Base-by-base conservation (phyloP, 2,329 filamentous ascomycete genomes). In the Diplodia intermedia region DNA sequence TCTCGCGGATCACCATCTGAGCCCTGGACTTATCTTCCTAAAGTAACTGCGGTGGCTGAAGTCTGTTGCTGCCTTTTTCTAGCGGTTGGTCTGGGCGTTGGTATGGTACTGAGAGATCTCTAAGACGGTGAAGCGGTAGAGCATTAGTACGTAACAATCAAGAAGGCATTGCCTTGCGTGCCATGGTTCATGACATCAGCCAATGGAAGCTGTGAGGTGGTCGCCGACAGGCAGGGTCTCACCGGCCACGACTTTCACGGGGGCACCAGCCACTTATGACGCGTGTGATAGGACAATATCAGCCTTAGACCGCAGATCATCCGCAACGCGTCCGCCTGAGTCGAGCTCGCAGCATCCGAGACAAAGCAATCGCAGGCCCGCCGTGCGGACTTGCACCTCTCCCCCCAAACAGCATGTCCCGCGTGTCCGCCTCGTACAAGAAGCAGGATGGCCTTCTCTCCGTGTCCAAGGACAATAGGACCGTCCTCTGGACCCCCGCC, bases 361-460 rank as follows among this genome's bases (percentile, higher is more conserved):
- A 63, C 60, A 63, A 63, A 63, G 47, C 60, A 36, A 63, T 47
- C 29, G 60, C 60, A 63, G 60, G 60, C 54, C 47, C 43, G 29
- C 43, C 60, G 60, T 47, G 60, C 60, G 60, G 60, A 63, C 47
- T 63, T 29, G 60, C 55, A 20, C 23, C 23, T n/a, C 55, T 38
- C 66, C 49, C 38, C 20, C 52, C 43, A 54, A 49, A 54, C 73
- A 76, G 69, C 73, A 80, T 80, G 78, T 75, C 76, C 66, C 73
- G 74, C 70, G 77, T 76, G 68, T 73, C 76, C 65, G 76, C 78
- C 40, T 76, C 89, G 69, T 98, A 95, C 86, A 98, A 97, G 82
- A 99, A 98, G 84, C 95, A 97, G 80, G 92, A 98, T 83, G 95
- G 95, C 77, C 87, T 88, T 69, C 83, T 99, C 75, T 87, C 88